phyloP scores from a whole-genome alignment of 176 grass and related monocot species.

The Oryza brachyantha region DNA sequence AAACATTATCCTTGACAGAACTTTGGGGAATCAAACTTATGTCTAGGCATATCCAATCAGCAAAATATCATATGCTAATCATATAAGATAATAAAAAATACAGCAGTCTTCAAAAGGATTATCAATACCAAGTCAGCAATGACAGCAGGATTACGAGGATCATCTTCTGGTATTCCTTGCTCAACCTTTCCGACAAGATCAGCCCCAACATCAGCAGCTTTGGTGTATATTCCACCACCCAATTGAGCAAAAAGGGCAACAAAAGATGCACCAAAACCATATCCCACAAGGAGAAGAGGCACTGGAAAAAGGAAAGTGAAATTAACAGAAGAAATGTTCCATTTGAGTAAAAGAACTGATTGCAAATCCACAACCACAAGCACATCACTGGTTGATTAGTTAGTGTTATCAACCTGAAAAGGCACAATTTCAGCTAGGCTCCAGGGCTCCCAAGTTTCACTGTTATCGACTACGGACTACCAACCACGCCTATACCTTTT shows the following conservation, averaged over 20 bases:
- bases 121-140: conserved; percentile 96
- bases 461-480: not conserved
- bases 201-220: conserved; percentile 99
- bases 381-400: conserved; percentile 9
- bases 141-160: conserved; percentile 99
- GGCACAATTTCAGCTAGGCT: not conserved
- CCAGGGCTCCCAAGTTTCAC: not conserved
- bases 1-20: conserved; percentile 1
- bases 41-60: conserved; percentile 12
- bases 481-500: not conserved
- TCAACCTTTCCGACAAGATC: conserved; percentile 99
- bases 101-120: conserved; percentile 26
- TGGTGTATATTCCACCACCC: conserved; percentile 98
- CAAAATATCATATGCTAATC: conserved; percentile 9
- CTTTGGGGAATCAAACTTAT: not conserved
- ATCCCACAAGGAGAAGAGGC: conserved; percentile 99
- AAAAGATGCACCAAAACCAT: conserved; percentile 99
- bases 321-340: conserved; percentile 21
- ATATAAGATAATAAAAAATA: not conserved
- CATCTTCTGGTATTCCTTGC: conserved; percentile 99
- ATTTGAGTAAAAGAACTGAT: conserved; percentile 2
- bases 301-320: conserved; percentile 59
- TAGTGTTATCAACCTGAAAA: conserved; percentile 1
- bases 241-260: conserved; percentile 99
- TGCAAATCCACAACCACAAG: conserved; percentile 13